Percentiles rank a stretch among this genome's conserved stretches.
phyloP scores from a whole-genome alignment of 2,329 filamentous ascomycete species.

The Onygenales sp. region DNA sequence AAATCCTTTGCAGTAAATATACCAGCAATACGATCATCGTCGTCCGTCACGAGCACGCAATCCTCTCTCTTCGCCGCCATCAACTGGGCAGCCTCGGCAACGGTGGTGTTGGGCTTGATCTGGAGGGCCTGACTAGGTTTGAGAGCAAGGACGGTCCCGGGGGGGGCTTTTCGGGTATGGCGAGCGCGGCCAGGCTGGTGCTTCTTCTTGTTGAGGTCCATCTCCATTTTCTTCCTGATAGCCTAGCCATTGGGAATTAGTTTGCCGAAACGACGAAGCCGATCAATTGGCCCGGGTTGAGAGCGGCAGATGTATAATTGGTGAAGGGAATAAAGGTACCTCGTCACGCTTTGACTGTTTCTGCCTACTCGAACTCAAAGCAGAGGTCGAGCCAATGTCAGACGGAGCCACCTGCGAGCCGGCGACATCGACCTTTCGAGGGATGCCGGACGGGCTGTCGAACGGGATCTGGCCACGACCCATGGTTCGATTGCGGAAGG shows the following conservation, averaged over 20 bases:
- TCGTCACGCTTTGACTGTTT: slow-evolving; percentile 98
- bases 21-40: slow-evolving; percentile 93
- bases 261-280: slow-evolving; percentile 2
- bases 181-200: slow-evolving; percentile 63
- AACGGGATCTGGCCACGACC: slow-evolving; percentile 46
- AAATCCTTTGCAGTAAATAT: slow-evolving; percentile 99
- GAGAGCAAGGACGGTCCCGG: slow-evolving; percentile 88
- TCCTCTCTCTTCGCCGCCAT: slow-evolving; percentile 99
- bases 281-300: neutral
- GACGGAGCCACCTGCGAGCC: slow-evolving; percentile 32
- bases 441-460: slow-evolving; percentile 50
- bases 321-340: slow-evolving; percentile 43
- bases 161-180: slow-evolving; percentile 84
- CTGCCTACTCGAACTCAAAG: slow-evolving; percentile 84
- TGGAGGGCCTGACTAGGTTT: slow-evolving; percentile 93
- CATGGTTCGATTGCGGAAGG: slow-evolving; percentile 46
- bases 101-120: slow-evolving; percentile 90
- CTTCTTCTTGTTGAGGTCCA: slow-evolving; percentile 96
- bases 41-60: slow-evolving; percentile 93
- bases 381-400: slow-evolving; percentile 49
- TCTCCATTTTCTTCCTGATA: slow-evolving; percentile 93
- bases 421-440: slow-evolving; percentile 46
- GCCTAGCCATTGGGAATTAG: slow-evolving; percentile 50
- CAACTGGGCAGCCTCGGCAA: slow-evolving; percentile 91
- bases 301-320: slow-evolving; percentile 1